Evolutionary conservation across 2,329 filamentous ascomycete species (phyloP).

Genomic region (Penicillium olsonii): DNA sequence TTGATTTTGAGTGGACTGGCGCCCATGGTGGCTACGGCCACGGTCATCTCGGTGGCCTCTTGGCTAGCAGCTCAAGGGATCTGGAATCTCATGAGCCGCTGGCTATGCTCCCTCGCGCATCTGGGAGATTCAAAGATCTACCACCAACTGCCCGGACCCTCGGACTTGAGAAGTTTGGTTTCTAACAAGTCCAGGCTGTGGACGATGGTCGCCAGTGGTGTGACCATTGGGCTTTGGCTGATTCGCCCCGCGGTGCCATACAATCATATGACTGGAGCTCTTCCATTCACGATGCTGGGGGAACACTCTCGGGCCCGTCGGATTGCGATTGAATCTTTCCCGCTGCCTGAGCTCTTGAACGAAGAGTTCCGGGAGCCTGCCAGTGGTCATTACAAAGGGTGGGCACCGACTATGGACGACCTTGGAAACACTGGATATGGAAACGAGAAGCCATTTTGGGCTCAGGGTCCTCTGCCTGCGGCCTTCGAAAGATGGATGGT

Average conservation of each 20-base stretch:
- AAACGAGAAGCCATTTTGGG: constrained; percentile 23
- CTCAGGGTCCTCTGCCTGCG: constrained; percentile 23
- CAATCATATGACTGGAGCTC: constrained; percentile 31
- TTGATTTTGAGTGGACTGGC: constrained; percentile 31
- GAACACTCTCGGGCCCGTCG: constrained; percentile 12
- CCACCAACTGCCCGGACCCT: constrained; percentile 12
- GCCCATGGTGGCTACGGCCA: constrained; percentile 23
- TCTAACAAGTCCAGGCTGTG: constrained; percentile 12
- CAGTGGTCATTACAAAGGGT: constrained; percentile 30
- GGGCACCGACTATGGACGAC: constrained; percentile 26
- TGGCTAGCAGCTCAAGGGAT: constrained; percentile 26
- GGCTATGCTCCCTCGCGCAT: constrained; percentile 23
- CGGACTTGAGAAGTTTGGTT: constrained; percentile 12
- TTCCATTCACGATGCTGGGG: constrained; percentile 26
- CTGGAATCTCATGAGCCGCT: constrained; percentile 24
- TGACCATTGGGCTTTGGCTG: constrained; percentile 21
- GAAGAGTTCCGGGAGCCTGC: constrained; percentile 24
- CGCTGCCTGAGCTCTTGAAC: constrained; percentile 25
- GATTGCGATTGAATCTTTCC: constrained; percentile 22
- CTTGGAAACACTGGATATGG: constrained; percentile 9
- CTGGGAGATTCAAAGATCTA: constrained; percentile 15
- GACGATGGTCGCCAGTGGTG: constrained; percentile 18
- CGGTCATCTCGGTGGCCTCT: constrained; percentile 20
- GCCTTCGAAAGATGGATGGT: constrained; percentile 30
- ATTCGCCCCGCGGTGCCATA: constrained; percentile 31